Conservation (phyloP, 257 asterid species). For the Solanum chilense region DNA sequence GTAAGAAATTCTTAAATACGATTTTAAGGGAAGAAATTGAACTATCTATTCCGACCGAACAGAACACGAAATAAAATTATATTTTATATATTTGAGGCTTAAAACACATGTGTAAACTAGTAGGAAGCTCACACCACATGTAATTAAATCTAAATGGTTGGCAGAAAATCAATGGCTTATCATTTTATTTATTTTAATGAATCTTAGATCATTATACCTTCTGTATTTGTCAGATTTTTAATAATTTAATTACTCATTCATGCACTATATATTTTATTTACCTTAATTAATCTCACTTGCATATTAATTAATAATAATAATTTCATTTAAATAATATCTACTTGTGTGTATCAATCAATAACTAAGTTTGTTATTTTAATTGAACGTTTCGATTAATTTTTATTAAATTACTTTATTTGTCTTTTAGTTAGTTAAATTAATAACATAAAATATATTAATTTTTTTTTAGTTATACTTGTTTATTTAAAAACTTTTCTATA, state of each 20-base stretch:
- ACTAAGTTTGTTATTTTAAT: not conserved
- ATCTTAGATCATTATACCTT: constrained; percentile 12
- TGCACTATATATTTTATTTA: not conserved
- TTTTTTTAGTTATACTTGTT: no score
- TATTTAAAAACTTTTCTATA: no score
- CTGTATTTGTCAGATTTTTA: constrained; percentile 15
- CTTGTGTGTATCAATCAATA: not conserved
- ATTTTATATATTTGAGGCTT: not conserved
- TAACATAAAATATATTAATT: not conserved
- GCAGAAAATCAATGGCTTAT: not conserved
- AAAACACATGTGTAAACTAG: not conserved
- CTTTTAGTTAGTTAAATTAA: no score
- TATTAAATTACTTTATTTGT: not conserved
- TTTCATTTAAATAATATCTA: not conserved
- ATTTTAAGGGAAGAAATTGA: not conserved
- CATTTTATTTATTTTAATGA: not conserved
- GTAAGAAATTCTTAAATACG: no score
- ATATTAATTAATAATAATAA: not conserved
- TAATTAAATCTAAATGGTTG: not conserved
- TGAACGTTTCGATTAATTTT: not conserved
- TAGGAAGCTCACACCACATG: not conserved
- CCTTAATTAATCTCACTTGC: not conserved
- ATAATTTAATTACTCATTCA: not conserved
- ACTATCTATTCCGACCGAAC: no score
- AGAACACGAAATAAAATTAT: not conserved